Evolutionary conservation across 2,329 filamentous ascomycete species (phyloP).

Genomic region (Biscogniauxia marginata): DNA sequence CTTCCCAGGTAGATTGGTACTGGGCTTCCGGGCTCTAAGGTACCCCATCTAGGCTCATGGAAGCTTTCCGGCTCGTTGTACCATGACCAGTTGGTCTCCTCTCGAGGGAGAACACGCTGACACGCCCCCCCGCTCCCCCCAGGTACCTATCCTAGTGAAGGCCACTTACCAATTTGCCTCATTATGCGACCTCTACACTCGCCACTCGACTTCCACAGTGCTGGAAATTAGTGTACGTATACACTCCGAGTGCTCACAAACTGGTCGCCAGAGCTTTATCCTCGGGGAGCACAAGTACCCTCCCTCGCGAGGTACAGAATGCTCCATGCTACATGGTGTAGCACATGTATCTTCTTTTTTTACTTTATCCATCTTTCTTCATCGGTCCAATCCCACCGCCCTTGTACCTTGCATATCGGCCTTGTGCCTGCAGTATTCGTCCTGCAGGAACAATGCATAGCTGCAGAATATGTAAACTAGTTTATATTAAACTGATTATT

Average conservation of each 20-base stretch:
- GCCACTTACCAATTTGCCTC: slow-evolving; percentile 22
- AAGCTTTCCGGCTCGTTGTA: slow-evolving; percentile 29
- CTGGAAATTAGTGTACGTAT: slow-evolving; percentile 18
- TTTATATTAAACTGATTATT: slow-evolving; percentile 16
- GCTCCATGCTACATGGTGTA: background rate
- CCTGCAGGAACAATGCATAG: slow-evolving; percentile 32
- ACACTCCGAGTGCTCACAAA: background rate
- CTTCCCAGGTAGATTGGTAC: slow-evolving; percentile 11
- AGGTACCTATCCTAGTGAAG: slow-evolving; percentile 8
- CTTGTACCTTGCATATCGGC: slow-evolving; percentile 32
- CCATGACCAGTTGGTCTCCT: slow-evolving; percentile 8
- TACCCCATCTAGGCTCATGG: slow-evolving; percentile 25
- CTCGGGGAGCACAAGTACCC: background rate
- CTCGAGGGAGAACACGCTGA: slow-evolving; percentile 1
- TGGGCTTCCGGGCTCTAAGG: slow-evolving; percentile 23
- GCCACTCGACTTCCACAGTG: slow-evolving; percentile 19
- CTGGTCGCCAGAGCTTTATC: background rate
- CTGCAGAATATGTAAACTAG: slow-evolving; percentile 19
- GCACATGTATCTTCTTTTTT: background rate
- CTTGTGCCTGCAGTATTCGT: slow-evolving; percentile 30
- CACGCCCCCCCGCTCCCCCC: too few relatives aligned
- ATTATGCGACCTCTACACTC: slow-evolving; percentile 23
- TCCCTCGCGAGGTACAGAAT: background rate
- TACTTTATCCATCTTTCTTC: background rate
- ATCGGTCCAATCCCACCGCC: background rate